phyloP scores from a whole-genome alignment of 2,329 filamentous ascomycete species.

The Paraconiothyrium sp. region DNA sequence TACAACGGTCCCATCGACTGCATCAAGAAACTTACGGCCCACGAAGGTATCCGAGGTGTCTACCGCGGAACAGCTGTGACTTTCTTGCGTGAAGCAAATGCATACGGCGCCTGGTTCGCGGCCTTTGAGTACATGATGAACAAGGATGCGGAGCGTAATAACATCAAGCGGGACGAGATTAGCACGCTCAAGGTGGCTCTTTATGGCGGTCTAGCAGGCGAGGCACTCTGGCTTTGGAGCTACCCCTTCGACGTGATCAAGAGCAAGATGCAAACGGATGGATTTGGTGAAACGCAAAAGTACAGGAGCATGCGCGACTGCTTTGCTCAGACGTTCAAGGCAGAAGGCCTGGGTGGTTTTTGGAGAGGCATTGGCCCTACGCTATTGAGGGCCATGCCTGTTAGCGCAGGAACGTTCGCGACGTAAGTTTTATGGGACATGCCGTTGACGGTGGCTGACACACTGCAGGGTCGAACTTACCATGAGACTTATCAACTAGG shows the following conservation, averaged over 20 bases:
- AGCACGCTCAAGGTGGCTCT: constrained; percentile 85
- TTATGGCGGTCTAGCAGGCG: constrained; percentile 92
- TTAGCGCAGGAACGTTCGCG: constrained; percentile 96
- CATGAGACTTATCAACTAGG: constrained; percentile 52
- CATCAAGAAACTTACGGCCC: constrained; percentile 79
- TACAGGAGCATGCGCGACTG: constrained; percentile 89
- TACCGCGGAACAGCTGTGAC: constrained; percentile 92
- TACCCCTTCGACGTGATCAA: constrained; percentile 98
- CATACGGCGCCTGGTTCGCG: constrained; percentile 95
- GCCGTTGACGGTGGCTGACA: constrained; percentile 15
- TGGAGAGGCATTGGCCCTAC: constrained; percentile 96
- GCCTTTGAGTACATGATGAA: constrained; percentile 98
- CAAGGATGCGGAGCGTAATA: constrained; percentile 80
- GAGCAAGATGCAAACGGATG: constrained; percentile 99
- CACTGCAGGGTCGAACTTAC: constrained; percentile 36
- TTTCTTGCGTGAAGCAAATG: constrained; percentile 86
- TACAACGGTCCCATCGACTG: constrained; percentile 91
- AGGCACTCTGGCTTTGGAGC: constrained; percentile 90
- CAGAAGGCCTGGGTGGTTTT: constrained; percentile 83
- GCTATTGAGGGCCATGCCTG: constrained; percentile 92
- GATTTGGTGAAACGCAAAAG: constrained; percentile 75
- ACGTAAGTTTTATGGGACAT: constrained; percentile 59
- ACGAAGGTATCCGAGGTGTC: constrained; percentile 75
- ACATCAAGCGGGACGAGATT: constrained; percentile 77
- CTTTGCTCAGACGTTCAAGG: constrained; percentile 81